Base-by-base conservation (phyloP, 306 rosid genomes). In the Cucumis hystrix region DNA sequence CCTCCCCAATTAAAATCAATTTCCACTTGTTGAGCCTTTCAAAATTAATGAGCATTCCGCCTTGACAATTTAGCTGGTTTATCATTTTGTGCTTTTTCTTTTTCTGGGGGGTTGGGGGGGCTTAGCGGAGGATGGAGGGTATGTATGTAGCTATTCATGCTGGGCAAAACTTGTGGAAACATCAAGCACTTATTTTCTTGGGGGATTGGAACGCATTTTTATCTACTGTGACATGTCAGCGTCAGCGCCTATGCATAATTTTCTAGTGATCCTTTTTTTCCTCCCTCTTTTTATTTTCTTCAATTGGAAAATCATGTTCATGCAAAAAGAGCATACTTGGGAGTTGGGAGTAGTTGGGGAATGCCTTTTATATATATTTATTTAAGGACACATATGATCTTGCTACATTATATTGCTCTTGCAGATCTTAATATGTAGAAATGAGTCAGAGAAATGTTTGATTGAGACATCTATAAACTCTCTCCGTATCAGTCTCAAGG, bases 381-480 rank as follows among this genome's bases (percentile, higher is more conserved):
- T 75, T 47, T 13, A 47, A 47, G 54, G 62, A 78, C 69, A 68
- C 81, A 60, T 45, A 8, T 47, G 58, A 70, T 70, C 55, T 66
- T 3, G n/a, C 75, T 23, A 5, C 14, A 13, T 13, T 16, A 40
- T 51, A 15, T 72, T 72, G 41, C 77, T 88, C 18, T 83, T 80
- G 39, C 88, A 95, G 97, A 92, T 92, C 84, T 83, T 92, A 91
- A 92, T 95, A 80, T 92, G 97, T 79, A 83, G 97, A 83, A 95
- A 95, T 76, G 99, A 92, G 87, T 94, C 97, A 45, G 99, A 95
- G 80, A 95, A 95, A 75, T 95, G 97, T 83, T 88, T 95, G 72
- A 89, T 90, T 16, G 99, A 95, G 87, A 92, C 99, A n/a, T 95
- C 97, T 41, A 90, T 95, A 70, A 95, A 95, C 84, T 95, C 99